Base-by-base conservation (phyloP, 495 filamentous ascomycete species). In the Aspergillus affinis region DNA sequence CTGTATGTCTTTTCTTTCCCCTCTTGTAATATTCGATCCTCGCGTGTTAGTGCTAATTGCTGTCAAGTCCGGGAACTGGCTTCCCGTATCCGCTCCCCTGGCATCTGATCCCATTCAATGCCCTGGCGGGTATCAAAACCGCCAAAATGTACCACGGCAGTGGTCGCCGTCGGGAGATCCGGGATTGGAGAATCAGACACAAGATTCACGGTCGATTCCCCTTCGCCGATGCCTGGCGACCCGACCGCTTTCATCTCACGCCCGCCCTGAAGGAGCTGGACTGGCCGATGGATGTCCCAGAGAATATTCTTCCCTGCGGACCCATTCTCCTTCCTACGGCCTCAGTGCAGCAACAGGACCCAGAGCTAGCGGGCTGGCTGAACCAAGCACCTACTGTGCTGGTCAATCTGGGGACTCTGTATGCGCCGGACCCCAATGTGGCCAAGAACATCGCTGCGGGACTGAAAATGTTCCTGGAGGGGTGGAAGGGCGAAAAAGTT, bases 351-450 rank as follows among this genome's bases (percentile, higher is more conserved):
- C 66, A 75, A 19, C 57, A 66, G 19, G 76, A 81, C 51, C 72
- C 78, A 0, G 74, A 72, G n/a, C 52, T 85, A 56, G 64, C 64
- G 19, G 45, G 57, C 10, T 85, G 82, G 82, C 69, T 85, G 17
- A 59, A 68, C 3, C 65, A 70, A 3, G 65, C 55, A 5, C 77
- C 79, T 6, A 84, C 80, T 0, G 61, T 85, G 8, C 65, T 85
- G 17, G 72, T 85, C 41, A 81, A 78, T 57, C 74, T 84, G 0
- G 82, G 82, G 0, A 80, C 76, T 0, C 68, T 75, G 10, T 75
- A 75, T 54, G 69, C 60, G 4, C 65, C 72, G 1, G 75, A 78
- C 7, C 61, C 61, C 0, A 55, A 65, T 0, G 75, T 80, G 41
- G 74, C 75, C 0, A 21, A 67, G 50, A 62, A 76, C 3, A 72